Evolutionary conservation across 805 yeast genomes (phyloP).

Genomic region (Ogataea pini): DNA sequence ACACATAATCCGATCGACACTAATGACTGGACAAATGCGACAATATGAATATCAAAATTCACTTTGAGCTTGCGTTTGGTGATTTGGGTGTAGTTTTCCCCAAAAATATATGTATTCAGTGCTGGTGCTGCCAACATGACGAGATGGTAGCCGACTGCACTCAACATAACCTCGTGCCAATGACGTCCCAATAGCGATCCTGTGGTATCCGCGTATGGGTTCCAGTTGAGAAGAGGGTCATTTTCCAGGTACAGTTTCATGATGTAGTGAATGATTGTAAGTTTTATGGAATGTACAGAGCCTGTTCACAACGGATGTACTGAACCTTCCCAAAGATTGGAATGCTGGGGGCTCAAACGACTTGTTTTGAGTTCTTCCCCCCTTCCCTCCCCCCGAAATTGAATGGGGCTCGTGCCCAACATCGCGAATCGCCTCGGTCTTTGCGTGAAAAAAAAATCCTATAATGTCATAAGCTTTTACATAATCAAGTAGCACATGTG

Average conservation of each 20-base stretch:
- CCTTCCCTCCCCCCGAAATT: background rate
- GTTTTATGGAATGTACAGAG: too few species aligned
- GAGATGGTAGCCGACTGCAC: conserved; percentile 60
- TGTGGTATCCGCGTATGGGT: conserved; percentile 50
- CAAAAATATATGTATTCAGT: conserved; percentile 50
- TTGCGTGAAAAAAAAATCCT: background rate
- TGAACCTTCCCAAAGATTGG: too few species aligned
- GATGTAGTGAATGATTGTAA: too few species aligned
- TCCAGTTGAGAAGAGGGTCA: conserved; percentile 46
- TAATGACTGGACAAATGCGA: conserved; percentile 81
- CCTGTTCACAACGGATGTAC: too few species aligned
- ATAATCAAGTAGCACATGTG: background rate
- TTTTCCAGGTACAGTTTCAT: conserved; percentile 29
- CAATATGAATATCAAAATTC: conserved; percentile 90
- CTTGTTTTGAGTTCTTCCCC: too few species aligned
- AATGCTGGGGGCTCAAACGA: too few species aligned
- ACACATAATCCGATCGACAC: conserved; percentile 58
- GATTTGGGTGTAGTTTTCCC: conserved; percentile 53
- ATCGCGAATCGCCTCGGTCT: background rate
- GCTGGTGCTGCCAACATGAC: conserved; percentile 55
- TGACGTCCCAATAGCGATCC: conserved; percentile 50
- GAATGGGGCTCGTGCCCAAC: background rate
- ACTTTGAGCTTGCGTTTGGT: conserved; percentile 46
- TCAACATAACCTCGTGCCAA: conserved; percentile 70
- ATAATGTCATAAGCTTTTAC: background rate